Base-by-base conservation (phyloP, 2,329 filamentous ascomycete species). In the Ceratocystis smalleyi region DNA sequence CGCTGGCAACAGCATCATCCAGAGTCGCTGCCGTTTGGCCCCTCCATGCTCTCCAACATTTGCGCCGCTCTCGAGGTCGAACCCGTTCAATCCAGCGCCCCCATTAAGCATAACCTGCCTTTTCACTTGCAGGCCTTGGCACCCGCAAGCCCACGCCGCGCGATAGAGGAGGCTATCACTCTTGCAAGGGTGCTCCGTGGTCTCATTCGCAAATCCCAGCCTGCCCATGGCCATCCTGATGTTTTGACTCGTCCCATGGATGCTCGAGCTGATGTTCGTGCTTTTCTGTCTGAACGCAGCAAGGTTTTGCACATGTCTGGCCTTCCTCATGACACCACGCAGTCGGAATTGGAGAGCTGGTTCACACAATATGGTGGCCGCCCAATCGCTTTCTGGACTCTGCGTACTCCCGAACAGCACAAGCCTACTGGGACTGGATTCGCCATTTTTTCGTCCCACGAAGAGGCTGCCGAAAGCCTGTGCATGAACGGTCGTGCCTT, bases 381-480 rank as follows among this genome's bases (percentile, higher is more conserved):
- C 54, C 94, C 94, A 35, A 99, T 99, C 77, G 94, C 94, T 22
- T 99, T 99, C 77, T 99, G 94, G 94, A 99, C 94, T 19, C 82
- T 99, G 61, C 88, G 92, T 68, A 99, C 94, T 15, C 94, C 94
- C 2, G 94, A 99, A 76, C 94, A 97, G 77, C 94, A 97, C 77
- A 99, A 99, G 80, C 94, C 94, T n/a, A 99, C 94, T 8, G 94
- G 94, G 54, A 95, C 92, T 64, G 94, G 94, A 63, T 99, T 99
- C 75, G 94, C 94, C 61, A 92, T 99, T 65, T 99, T 99, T 74
- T 97, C 94, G 68, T 97, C 92, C 59, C 94, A 99, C 73, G 94
- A 99, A 80, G 94, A 99, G 86, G 94, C 94, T 70, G 94, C 94
- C 61, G 94, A 99, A 75, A 95, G 90, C 75, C 82, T 99, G 66